Base-by-base conservation (phyloP, 1,139 yeast species). In the Yamadazyma sp. region DNA sequence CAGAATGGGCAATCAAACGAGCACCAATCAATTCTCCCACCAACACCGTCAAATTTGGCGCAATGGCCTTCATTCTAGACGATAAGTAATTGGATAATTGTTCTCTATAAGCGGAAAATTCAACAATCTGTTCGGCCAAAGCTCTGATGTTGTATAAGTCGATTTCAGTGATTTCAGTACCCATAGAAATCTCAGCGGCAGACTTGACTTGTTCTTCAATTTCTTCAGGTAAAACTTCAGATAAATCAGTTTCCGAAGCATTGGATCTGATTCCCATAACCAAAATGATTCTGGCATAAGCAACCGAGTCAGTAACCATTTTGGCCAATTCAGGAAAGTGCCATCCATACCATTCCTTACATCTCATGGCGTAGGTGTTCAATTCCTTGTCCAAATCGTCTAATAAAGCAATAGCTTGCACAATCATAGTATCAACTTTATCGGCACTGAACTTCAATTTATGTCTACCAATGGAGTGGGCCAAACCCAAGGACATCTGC, bases 291-390 rank as follows among this genome's bases (percentile, higher is more conserved):
- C 94, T 84, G 44, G 95, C 95, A 63, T 81, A 90, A 39, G 96
- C 95, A 58, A 87, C 94, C 52, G 96, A 90, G 67, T 92, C 98
- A 53, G 88, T 83, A 47, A 89, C 92, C 64, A 92, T 79, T 72
- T 88, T 89, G 54, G 97, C 96, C 74, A 92, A 81, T 73, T 92
- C 98, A 42, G 98, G 98, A 82, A 92, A 92, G 67, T 92, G 98
- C 98, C 98, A 92, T 52, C 97, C 97, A 70, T 92, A 92, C 98
- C 98, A 92, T 73, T 92, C 98, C 77, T 92, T 92, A 60, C 87
- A 90, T 75, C 98, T 84, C 98, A 92, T 92, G 47, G 97, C 92
- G 67, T 86, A 92, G 42, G 97, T 92, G 72, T 92, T 92, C 64
- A 92, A 82, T 61, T 92, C 98, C 73, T 92, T 92, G 70, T 92